phyloP scores from a whole-genome alignment of 768 basidiomycete species.

The Termitomyces sp. region DNA sequence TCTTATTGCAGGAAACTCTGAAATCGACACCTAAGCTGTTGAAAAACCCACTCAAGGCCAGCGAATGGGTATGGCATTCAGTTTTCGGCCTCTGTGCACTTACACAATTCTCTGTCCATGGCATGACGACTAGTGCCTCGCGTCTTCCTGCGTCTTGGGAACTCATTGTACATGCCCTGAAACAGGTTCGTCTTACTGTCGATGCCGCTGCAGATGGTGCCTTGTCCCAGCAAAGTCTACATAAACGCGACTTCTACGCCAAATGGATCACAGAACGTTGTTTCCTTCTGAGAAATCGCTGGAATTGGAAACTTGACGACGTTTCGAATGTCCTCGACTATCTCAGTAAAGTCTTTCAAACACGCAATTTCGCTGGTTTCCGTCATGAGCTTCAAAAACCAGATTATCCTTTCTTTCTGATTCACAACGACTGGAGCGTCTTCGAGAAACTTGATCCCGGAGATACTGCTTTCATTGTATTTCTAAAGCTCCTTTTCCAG shows the following conservation, averaged over 20 bases:
- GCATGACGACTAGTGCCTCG: conserved; percentile 27
- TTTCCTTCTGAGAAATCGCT: conserved; percentile 64
- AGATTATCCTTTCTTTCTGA: conserved; percentile 72
- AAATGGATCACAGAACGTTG: conserved; percentile 66
- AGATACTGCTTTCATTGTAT: conserved; percentile 75
- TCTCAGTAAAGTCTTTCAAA: conserved; percentile 69
- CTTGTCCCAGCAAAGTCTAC: conserved; percentile 30
- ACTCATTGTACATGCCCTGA: conserved; percentile 50
- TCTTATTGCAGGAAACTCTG: conserved; percentile 30
- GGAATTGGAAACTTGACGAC: conserved; percentile 68
- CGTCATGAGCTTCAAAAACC: conserved; percentile 36
- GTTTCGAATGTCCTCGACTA: conserved; percentile 54
- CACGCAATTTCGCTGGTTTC: conserved; percentile 71
- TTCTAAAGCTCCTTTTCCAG: conserved; percentile 76
- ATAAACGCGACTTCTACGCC: conserved; percentile 66
- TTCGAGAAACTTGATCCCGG: conserved; percentile 41
- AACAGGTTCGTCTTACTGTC: conserved; percentile 49
- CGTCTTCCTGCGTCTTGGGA: conserved; percentile 61
- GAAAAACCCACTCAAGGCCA: conserved; percentile 33
- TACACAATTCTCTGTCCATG: conserved; percentile 67
- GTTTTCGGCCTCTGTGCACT: conserved; percentile 67
- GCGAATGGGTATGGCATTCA: conserved; percentile 69
- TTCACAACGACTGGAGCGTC: conserved; percentile 44
- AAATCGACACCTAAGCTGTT: conserved; percentile 15
- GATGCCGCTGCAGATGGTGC: conserved; percentile 36